These are phyloP conservation scores for Raffaelea arxii DNA, from an alignment of 2,329 filamentous ascomycete species.

Conservation along the genomic window DNA sequence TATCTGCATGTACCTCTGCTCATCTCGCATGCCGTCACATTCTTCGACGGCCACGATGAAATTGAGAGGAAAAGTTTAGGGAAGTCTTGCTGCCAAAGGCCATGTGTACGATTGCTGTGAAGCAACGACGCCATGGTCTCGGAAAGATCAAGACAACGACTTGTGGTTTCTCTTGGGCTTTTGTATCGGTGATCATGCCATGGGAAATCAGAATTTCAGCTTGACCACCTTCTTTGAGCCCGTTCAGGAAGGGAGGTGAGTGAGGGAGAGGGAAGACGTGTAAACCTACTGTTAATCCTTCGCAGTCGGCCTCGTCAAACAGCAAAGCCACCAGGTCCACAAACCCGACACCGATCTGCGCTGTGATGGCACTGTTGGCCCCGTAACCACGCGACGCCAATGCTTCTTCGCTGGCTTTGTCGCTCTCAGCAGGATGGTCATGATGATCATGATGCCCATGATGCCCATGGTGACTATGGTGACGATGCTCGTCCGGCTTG, in stretches of 20 bases:
- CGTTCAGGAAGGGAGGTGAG: conserved; percentile 14
- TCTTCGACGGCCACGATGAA: conserved; percentile 41
- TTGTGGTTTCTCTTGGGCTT: conserved; percentile 46
- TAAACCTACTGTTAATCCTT: conserved; percentile 27
- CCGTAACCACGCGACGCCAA: conserved; percentile 66
- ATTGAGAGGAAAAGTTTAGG: conserved; percentile 24
- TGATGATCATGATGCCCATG: background rate
- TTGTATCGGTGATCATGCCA: conserved; percentile 61
- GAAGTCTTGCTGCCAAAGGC: conserved; percentile 6
- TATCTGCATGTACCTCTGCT: conserved; percentile 33
- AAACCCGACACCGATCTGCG: conserved; percentile 58
- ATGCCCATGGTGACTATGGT: conserved; percentile 9
- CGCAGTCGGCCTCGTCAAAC: conserved; percentile 58
- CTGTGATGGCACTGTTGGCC: conserved; percentile 64
- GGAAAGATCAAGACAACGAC: conserved; percentile 17
- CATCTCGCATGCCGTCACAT: conserved; percentile 38
- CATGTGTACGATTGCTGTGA: conserved; percentile 9
- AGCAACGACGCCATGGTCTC: background rate
- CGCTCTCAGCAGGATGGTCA: background rate
- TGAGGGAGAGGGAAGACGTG: conserved; percentile 8
- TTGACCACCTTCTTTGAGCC: conserved; percentile 57
- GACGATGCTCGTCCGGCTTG: conserved; percentile 58
- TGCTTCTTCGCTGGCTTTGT: conserved; percentile 28
- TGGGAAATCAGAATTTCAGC: conserved; percentile 25
- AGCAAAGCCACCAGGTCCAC: conserved; percentile 75